Evolutionary conservation across 2,329 filamentous ascomycete genomes (phyloP).

Genomic region (Neonectria magnoliae): DNA sequence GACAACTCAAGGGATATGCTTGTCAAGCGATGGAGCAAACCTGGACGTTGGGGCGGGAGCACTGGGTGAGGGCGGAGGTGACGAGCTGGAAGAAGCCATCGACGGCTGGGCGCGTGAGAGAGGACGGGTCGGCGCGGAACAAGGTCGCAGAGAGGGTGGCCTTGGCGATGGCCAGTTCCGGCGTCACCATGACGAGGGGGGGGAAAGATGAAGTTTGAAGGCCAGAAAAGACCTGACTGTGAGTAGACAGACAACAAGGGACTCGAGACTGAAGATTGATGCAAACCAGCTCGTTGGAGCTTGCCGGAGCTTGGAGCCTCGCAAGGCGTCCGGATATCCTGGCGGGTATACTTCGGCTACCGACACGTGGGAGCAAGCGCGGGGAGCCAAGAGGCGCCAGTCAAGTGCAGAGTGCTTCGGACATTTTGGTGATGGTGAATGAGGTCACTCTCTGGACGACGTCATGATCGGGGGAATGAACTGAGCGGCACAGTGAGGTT

Average conservation of each 20-base stretch:
- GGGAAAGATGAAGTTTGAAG: neutral
- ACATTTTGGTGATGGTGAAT: neutral
- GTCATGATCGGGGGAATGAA: neutral
- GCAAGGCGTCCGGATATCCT: conserved; percentile 1
- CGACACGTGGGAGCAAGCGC: conserved; percentile 7
- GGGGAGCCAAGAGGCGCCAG: conserved; percentile 4
- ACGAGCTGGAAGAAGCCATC: conserved; percentile 74
- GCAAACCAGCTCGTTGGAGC: conserved; percentile 7
- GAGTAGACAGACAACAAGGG: neutral
- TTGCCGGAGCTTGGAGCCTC: conserved; percentile 9
- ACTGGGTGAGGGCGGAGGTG: conserved; percentile 72
- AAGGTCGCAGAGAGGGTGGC: conserved; percentile 80
- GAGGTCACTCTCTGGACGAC: neutral
- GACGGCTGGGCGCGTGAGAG: conserved; percentile 75
- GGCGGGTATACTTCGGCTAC: conserved; percentile 21
- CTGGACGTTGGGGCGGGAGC: conserved; percentile 86
- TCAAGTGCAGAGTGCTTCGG: neutral
- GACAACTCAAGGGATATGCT: conserved; percentile 38
- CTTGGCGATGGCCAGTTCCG: conserved; percentile 80
- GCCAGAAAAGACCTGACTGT: neutral
- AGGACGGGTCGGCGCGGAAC: conserved; percentile 77
- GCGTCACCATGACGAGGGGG: conserved; percentile 65
- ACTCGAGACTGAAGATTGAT: conserved; percentile 8
- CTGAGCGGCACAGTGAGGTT: neutral
- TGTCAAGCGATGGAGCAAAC: conserved; percentile 68